phyloP scores from a whole-genome alignment of 345 rosid genomes.

The Salix dunnii region DNA sequence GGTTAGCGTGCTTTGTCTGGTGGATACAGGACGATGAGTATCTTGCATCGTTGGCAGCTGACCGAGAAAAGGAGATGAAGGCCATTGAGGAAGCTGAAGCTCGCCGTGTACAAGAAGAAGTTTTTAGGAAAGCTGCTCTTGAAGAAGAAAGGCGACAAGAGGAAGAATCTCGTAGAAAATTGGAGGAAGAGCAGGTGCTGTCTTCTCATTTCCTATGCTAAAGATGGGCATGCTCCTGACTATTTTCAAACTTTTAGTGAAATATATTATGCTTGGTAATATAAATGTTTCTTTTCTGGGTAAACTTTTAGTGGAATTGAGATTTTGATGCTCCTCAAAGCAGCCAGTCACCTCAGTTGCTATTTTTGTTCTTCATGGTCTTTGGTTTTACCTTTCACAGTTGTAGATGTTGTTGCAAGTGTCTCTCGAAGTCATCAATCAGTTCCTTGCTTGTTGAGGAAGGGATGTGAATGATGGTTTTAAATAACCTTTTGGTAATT shows the following conservation, averaged over 20 bases:
- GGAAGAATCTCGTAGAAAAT: constrained; percentile 69
- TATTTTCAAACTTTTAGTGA: background rate
- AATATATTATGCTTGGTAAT: background rate
- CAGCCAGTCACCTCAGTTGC: background rate
- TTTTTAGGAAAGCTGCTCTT: constrained; percentile 66
- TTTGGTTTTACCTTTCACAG: background rate
- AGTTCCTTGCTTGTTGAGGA: background rate
- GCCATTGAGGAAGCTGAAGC: constrained; percentile 85
- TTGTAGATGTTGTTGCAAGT: background rate
- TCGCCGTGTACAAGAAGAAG: constrained; percentile 66
- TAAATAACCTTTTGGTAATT: background rate
- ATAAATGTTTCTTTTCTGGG: background rate
- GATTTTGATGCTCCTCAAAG: constrained; percentile 1
- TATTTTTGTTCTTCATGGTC: background rate
- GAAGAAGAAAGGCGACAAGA: constrained; percentile 68
- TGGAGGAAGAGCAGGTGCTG: constrained; percentile 84
- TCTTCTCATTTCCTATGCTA: background rate
- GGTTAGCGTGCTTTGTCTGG: constrained; percentile 4
- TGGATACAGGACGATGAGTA: constrained; percentile 87
- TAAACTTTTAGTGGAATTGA: background rate
- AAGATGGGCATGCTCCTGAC: background rate
- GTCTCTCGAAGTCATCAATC: background rate
- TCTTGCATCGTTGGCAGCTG: constrained; percentile 93
- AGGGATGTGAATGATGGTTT: background rate
- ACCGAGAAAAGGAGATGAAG: constrained; percentile 83